Base-by-base conservation (phyloP, 2,329 filamentous ascomycete species). In the Aciculosporium take region DNA sequence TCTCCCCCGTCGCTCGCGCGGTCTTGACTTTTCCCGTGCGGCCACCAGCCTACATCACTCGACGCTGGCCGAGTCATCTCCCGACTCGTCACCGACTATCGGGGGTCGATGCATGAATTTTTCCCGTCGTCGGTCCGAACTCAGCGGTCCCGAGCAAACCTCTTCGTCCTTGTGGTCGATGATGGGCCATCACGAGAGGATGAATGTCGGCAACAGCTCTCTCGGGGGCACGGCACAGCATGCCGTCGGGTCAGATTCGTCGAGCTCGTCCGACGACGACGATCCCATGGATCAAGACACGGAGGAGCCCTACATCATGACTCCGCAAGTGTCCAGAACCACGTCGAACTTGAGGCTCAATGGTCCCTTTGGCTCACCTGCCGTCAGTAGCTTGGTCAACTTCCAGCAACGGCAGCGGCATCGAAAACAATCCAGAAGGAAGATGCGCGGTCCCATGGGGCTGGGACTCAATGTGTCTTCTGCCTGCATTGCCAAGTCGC, bases 1-100 rank as follows among this genome's bases (percentile, higher is more conserved):
- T 36, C 72, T 96, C 7, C 89, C 89, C 15, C 78, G 89, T 48
- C 80, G 88, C 46, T 95, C 88, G 24, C 77, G 89, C 42, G 89
- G 89, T 33, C 69, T 95, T 46, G 89, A 96, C 63, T 96, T 94
- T 60, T 89, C 89, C 31, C 76, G 89, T 50, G 88, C 88, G 9
- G 91, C 86, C 47, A 95, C 89, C 9, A 94, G 88, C 56, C 70
- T 98, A 18, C 91, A 96, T 62, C 91, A 96, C 61, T 95, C 89
- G 13, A 96, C 84, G 0, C 73, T 96, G 7, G 88, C 89, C 42
- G 85, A 94, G 51, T 83, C 84, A 1, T 91, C 84, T 5, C 87
- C 88, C 3, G 87, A 94, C 58, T 91, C 86, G 0, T 95, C 88
- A 1, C 91, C 91, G 1, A 88, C 81, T 10, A 80, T 91, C 41